Percentiles rank a stretch among this genome's conserved stretches.
phyloP scores from a whole-genome alignment of 257 asterid genomes.

The Echium plantagineum region DNA sequence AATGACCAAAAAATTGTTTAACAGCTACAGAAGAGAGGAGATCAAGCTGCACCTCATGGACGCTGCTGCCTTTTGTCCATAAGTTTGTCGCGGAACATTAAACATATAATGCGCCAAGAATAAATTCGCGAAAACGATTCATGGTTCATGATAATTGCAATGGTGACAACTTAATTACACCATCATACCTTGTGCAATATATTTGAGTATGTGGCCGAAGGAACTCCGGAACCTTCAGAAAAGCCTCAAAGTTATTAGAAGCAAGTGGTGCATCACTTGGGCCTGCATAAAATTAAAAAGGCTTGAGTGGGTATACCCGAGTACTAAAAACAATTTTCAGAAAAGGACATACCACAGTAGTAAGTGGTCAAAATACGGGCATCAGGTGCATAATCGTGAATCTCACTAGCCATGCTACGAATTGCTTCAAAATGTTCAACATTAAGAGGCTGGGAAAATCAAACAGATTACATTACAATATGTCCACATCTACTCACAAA shows the following conservation, averaged over 20 bases:
- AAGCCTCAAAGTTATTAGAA: constrained; percentile 83
- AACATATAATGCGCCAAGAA: background rate
- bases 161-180: background rate
- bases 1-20: background rate
- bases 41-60: background rate
- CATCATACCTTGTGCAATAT: constrained; percentile 80
- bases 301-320: constrained; percentile 1
- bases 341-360: constrained; percentile 54
- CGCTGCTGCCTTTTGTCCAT: background rate
- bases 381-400: constrained; percentile 97
- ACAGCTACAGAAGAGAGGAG: background rate
- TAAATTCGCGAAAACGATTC: background rate
- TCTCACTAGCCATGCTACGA: constrained; percentile 83
- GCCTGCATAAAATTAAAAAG: constrained; percentile 41
- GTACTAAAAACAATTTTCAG: background rate
- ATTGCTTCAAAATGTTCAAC: constrained; percentile 69
- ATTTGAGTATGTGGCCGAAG: constrained; percentile 92
- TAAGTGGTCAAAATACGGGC: constrained; percentile 95
- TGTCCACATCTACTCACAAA: background rate
- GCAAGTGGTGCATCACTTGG: constrained; percentile 96
- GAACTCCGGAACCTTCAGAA: constrained; percentile 88
- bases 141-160: too few relatives aligned
- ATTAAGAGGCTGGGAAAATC: constrained; percentile 67
- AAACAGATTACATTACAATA: constrained; percentile 9
- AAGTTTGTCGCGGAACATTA: background rate